Evolutionary conservation across 148 eudicot species (phyloP).

Genomic region (Bassia scoparia): DNA sequence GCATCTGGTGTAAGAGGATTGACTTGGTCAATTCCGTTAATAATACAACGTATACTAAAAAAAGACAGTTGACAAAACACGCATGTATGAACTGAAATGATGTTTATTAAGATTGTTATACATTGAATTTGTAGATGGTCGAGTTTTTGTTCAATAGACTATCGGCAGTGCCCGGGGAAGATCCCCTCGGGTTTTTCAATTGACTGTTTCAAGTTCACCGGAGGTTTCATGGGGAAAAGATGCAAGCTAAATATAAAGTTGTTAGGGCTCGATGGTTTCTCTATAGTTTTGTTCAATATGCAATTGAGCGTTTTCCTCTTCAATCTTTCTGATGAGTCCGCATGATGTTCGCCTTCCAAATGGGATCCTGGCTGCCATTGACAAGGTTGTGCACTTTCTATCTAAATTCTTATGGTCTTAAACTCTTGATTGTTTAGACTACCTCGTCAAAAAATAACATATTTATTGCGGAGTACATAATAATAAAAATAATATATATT

Average conservation of each 20-base stretch:
- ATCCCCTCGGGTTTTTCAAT: constrained; percentile 74
- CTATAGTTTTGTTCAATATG: constrained; percentile 41
- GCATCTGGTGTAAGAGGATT: too few relatives aligned
- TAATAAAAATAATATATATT: too few relatives aligned
- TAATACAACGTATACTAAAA: too few relatives aligned
- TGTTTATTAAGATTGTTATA: neutral
- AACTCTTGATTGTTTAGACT: too few relatives aligned
- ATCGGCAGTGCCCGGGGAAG: constrained; percentile 58
- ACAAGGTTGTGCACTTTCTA: constrained; percentile 41
- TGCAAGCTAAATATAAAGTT: constrained; percentile 51
- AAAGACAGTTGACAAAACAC: too few relatives aligned
- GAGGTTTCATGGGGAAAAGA: constrained; percentile 79
- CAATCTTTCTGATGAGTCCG: constrained; percentile 51
- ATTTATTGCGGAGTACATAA: too few relatives aligned
- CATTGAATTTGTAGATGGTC: constrained; percentile 50
- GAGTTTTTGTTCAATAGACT: constrained; percentile 64
- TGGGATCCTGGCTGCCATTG: constrained; percentile 78
- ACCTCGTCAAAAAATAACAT: too few relatives aligned
- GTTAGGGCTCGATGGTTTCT: constrained; percentile 66
- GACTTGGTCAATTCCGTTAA: too few relatives aligned
- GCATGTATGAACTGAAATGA: neutral
- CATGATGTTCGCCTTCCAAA: constrained; percentile 57
- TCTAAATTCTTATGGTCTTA: too few relatives aligned
- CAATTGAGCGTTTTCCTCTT: constrained; percentile 67
- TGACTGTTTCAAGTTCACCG: constrained; percentile 55